Evolutionary conservation across 2,329 filamentous ascomycete genomes (phyloP).

Genomic region (Cordyceps cicadae): DNA sequence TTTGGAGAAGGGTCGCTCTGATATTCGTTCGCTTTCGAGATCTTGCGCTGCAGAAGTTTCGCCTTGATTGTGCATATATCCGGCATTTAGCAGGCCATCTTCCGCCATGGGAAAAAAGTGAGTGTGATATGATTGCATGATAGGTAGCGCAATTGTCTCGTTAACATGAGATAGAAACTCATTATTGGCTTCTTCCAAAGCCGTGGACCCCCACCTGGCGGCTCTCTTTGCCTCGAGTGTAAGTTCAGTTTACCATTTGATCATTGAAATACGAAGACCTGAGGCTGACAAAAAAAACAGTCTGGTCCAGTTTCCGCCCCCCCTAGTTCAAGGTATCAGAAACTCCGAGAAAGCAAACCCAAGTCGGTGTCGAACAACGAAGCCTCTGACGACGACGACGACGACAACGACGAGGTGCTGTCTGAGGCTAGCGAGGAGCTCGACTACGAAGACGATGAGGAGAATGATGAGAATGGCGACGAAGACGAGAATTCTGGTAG

Average conservation of each 20-base stretch:
- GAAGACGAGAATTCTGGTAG: constrained; percentile 12
- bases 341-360: constrained; percentile 27
- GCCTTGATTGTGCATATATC: neutral
- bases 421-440: constrained; percentile 20
- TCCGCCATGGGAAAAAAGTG: constrained; percentile 17
- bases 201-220: constrained; percentile 60
- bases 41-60: neutral
- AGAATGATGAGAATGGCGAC: constrained; percentile 6
- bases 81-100: neutral
- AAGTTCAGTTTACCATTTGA: constrained; percentile 28
- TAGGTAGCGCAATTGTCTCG: neutral
- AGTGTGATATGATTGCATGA: neutral
- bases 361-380: constrained; percentile 19
- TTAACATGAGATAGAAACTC: constrained; percentile 22
- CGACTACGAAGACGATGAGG: constrained; percentile 18
- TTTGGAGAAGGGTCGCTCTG: constrained; percentile 3
- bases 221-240: constrained; percentile 67
- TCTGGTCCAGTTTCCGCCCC: constrained; percentile 43
- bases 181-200: constrained; percentile 40
- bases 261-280: neutral
- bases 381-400: constrained; percentile 23
- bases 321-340: constrained; percentile 36
- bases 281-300: constrained; percentile 25
- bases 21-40: neutral
- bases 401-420: constrained; percentile 25